Conservation (phyloP, 257 asterid species). For the Solanum sitiens region DNA sequence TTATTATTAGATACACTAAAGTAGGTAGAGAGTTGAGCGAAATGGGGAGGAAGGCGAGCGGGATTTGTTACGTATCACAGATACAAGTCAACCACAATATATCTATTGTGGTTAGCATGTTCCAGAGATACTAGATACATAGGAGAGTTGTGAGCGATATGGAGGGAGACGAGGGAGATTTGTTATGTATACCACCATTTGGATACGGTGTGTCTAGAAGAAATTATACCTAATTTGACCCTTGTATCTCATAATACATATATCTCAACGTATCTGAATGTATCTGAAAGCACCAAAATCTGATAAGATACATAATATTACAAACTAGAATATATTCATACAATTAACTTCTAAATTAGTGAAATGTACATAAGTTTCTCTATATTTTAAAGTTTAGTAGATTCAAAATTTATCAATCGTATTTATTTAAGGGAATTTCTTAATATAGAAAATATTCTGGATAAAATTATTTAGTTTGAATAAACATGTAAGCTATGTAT, state of each 20-base stretch:
- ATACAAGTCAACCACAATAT: neutral
- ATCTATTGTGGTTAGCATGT: neutral
- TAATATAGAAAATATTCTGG: too few relatives aligned
- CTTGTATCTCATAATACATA: neutral
- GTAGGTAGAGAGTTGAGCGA: neutral
- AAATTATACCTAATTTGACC: too few relatives aligned
- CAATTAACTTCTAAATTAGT: too few relatives aligned
- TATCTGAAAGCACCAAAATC: fast-evolving
- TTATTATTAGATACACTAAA: too few relatives aligned
- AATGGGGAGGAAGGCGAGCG: neutral
- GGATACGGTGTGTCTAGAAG: too few relatives aligned
- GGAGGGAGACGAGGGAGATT: neutral
- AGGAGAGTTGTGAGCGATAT: neutral
- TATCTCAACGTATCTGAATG: neutral
- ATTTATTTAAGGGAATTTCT: neutral
- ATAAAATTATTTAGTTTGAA: too few relatives aligned
- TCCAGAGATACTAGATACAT: neutral
- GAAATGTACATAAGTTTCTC: neutral
- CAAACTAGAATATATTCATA: too few relatives aligned
- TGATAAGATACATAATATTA: too few relatives aligned
- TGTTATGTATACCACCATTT: neutral
- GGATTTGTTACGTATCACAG: neutral
- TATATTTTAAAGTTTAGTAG: too few relatives aligned
- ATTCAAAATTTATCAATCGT: neutral
- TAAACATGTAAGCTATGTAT: neutral